These are phyloP conservation scores for Aegilops bicornis DNA, from an alignment of 176 grass and related monocot genomes.

Conservation along the genomic window DNA sequence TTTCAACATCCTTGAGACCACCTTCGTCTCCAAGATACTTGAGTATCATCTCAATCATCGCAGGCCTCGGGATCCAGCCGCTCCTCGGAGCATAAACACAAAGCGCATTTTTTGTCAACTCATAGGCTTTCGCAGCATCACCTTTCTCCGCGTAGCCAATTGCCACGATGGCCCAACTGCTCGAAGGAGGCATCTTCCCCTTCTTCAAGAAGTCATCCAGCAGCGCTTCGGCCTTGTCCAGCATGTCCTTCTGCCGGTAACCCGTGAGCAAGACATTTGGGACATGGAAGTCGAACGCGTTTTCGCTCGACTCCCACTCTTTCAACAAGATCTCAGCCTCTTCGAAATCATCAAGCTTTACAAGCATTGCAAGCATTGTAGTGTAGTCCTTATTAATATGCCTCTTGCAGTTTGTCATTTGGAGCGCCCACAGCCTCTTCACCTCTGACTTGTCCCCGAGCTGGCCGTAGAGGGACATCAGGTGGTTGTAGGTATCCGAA, in stretches of 20 bases:
- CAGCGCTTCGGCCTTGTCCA: constrained; percentile 65
- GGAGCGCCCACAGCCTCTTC: constrained; percentile 69
- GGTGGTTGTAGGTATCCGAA: constrained; percentile 49
- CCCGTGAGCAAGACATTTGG: constrained; percentile 64
- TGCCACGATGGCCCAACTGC: constrained; percentile 73
- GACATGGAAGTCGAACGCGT: constrained; percentile 56
- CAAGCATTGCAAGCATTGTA: constrained; percentile 56
- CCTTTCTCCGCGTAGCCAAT: constrained; percentile 60
- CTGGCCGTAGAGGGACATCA: constrained; percentile 66
- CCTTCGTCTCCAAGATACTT: constrained; percentile 55
- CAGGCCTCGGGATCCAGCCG: constrained; percentile 59
- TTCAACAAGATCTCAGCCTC: constrained; percentile 79
- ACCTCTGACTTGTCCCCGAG: constrained; percentile 62
- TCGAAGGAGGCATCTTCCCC: constrained; percentile 57
- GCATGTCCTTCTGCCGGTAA: constrained; percentile 55
- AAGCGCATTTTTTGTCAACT: constrained; percentile 69
- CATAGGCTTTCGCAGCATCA: constrained; percentile 54
- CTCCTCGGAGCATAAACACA: constrained; percentile 41
- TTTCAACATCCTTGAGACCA: constrained; percentile 54
- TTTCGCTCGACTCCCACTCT: constrained; percentile 72
- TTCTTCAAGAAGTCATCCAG: constrained; percentile 54
- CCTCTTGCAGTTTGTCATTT: constrained; percentile 69
- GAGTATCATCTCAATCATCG: constrained; percentile 56
- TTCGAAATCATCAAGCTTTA: constrained; percentile 61
- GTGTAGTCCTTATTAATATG: constrained; percentile 66